Evolutionary conservation across 768 basidiomycete genomes (phyloP).

Genomic region (Tylopilus sp.): DNA sequence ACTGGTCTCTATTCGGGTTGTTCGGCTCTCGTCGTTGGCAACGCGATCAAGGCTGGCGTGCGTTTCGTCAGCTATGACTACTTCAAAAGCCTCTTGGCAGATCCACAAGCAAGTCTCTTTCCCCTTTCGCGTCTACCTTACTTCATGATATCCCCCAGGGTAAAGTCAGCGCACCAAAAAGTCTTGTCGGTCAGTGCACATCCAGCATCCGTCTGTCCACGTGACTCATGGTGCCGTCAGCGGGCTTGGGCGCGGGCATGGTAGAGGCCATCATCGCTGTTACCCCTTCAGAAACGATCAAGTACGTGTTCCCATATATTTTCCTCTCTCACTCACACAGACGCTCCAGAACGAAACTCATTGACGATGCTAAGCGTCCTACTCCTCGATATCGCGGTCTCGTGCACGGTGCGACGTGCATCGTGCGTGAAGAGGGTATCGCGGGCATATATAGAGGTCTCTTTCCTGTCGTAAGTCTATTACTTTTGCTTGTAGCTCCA

Average conservation of each 20-base stretch:
- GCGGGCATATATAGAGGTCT: constrained; percentile 85
- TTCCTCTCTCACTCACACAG: not conserved
- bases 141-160: constrained; percentile 49
- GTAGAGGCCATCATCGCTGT: constrained; percentile 92
- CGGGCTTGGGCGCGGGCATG: constrained; percentile 85
- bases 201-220: not conserved
- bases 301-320: constrained; percentile 48
- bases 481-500: too few relatives aligned
- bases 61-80: constrained; percentile 93
- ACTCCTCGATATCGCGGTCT: constrained; percentile 85
- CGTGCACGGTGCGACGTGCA: constrained; percentile 76
- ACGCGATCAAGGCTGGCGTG: constrained; percentile 92
- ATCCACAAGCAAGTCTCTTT: constrained; percentile 60
- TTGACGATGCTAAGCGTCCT: constrained; percentile 87
- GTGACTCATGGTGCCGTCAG: constrained; percentile 32
- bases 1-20: constrained; percentile 92
- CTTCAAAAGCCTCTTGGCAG: constrained; percentile 81
- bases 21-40: constrained; percentile 85
- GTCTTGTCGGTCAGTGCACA: constrained; percentile 62
- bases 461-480: constrained; percentile 78
- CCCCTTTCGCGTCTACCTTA: not conserved
- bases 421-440: constrained; percentile 83
- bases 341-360: constrained; percentile 83
- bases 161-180: constrained; percentile 83
- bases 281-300: constrained; percentile 97